phyloP scores from a whole-genome alignment of 495 filamentous ascomycete genomes.

The Podospora anserina region DNA sequence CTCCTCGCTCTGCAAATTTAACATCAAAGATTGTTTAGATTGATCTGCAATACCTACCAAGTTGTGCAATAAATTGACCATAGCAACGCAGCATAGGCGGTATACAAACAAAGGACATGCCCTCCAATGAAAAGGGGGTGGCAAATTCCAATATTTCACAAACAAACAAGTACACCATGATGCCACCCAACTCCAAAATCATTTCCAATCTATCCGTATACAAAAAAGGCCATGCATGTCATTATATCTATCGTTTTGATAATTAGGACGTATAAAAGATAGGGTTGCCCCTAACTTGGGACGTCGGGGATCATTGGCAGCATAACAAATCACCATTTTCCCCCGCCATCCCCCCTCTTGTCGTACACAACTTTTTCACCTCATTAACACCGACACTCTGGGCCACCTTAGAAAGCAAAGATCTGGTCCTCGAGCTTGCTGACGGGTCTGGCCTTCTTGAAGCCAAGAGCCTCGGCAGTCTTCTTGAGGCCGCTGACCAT shows the following conservation, averaged over 20 bases:
- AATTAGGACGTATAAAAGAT: not conserved
- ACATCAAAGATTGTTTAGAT: no score
- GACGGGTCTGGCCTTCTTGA: slow-evolving; percentile 83
- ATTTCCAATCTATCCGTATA: not conserved
- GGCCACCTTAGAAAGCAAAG: slow-evolving; percentile 78
- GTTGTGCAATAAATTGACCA: no score
- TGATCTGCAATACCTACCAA: no score
- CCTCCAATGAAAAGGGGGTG: not conserved
- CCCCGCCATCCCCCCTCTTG: not conserved
- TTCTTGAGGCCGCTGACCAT: slow-evolving; percentile 99
- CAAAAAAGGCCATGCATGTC: not conserved
- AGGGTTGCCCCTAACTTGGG: not conserved
- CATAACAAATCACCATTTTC: no score
- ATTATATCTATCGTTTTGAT: not conserved
- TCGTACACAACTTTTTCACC: not conserved
- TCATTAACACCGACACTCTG: not conserved
- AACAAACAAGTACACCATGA: not conserved
- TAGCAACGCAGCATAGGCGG: no score
- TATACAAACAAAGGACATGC: no score
- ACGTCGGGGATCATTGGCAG: not conserved
- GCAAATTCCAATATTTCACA: not conserved
- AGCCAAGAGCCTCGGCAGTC: slow-evolving; percentile 81
- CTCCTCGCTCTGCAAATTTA: no score
- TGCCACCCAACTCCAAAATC: not conserved
- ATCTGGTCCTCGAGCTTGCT: slow-evolving; percentile 98